These are phyloP conservation scores for Atkinsonella texensis DNA, from an alignment of 2,329 filamentous ascomycete genomes.

Conservation along the genomic window DNA sequence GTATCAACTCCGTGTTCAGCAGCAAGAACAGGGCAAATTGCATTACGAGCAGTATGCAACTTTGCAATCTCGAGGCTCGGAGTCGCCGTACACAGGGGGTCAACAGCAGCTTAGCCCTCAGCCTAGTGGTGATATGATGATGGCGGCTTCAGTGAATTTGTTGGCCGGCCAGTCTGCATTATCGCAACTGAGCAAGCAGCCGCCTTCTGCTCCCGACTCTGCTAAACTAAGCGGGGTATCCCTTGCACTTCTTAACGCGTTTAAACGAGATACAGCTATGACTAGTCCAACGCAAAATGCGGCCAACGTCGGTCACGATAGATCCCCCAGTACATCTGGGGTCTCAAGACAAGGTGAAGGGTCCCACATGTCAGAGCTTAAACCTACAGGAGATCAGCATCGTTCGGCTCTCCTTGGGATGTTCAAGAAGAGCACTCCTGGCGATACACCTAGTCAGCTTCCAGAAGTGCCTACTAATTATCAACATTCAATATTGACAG, in stretches of 20 bases:
- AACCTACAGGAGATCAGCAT: conserved; percentile 21
- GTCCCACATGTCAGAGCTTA: conserved; percentile 15
- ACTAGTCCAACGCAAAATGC: background rate
- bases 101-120: conserved; percentile 11
- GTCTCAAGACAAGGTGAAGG: background rate
- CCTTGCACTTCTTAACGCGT: conserved; percentile 31
- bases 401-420: conserved; percentile 39
- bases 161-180: background rate
- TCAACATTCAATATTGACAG: background rate
- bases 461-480: background rate
- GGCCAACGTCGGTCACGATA: background rate
- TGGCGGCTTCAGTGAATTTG: background rate
- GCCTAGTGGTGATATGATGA: background rate
- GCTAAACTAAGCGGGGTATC: conserved; percentile 28
- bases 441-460: background rate
- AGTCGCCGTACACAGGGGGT: conserved; percentile 29
- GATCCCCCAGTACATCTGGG: background rate
- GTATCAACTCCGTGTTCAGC: conserved; percentile 10
- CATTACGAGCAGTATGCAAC: conserved; percentile 38
- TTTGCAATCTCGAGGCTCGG: conserved; percentile 41
- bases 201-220: conserved; percentile 8
- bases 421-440: conserved; percentile 32
- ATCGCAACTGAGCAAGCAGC: conserved; percentile 3
- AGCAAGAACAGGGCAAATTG: conserved; percentile 12
- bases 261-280: conserved; percentile 21